Percentiles rank a stretch among this genome's conserved stretches.
Evolutionary conservation across 2,329 filamentous ascomycete genomes (phyloP).

Genomic region (Calonectria naviculata): DNA sequence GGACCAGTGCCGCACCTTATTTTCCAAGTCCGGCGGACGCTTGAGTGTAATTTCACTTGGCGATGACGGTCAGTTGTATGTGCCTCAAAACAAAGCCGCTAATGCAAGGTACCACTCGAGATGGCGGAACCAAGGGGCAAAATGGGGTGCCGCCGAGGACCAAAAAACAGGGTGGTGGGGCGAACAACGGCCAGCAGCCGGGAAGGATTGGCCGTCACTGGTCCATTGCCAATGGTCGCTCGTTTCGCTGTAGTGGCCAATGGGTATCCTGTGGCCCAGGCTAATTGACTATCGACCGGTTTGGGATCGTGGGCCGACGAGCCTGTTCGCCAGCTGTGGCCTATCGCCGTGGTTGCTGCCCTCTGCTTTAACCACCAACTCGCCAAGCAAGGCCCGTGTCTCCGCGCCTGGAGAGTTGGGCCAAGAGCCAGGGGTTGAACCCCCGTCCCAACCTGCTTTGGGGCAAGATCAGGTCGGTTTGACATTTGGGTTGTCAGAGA

Average conservation of each 20-base stretch:
- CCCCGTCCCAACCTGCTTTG: conserved; percentile 12
- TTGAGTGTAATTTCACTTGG: conserved; percentile 22
- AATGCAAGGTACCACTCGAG: conserved; percentile 21
- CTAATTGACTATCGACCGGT: neutral
- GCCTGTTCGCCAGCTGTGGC: conserved; percentile 4
- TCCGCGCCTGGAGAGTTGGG: neutral
- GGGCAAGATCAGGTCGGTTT: conserved; percentile 7
- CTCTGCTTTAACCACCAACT: conserved; percentile 6
- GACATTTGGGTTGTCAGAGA: conserved; percentile 6
- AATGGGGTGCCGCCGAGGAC: conserved; percentile 8
- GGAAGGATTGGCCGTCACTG: conserved; percentile 36
- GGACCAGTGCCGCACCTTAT: conserved; percentile 4
- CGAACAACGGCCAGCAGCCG: conserved; percentile 22
- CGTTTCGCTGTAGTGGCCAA: conserved; percentile 4
- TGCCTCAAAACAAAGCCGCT: conserved; percentile 7
- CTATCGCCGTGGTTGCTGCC: neutral
- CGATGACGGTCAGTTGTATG: neutral
- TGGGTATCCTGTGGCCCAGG: conserved; percentile 11
- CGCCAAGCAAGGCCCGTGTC: neutral
- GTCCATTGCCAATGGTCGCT: conserved; percentile 23
- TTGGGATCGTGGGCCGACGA: conserved; percentile 10
- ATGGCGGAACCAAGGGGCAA: neutral
- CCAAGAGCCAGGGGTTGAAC: neutral
- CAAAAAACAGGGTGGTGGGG: conserved; percentile 31
- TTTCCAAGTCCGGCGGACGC: neutral